Base-by-base conservation (phyloP, 106 monocot genomes). In the Phalaenopsis equestris region DNA sequence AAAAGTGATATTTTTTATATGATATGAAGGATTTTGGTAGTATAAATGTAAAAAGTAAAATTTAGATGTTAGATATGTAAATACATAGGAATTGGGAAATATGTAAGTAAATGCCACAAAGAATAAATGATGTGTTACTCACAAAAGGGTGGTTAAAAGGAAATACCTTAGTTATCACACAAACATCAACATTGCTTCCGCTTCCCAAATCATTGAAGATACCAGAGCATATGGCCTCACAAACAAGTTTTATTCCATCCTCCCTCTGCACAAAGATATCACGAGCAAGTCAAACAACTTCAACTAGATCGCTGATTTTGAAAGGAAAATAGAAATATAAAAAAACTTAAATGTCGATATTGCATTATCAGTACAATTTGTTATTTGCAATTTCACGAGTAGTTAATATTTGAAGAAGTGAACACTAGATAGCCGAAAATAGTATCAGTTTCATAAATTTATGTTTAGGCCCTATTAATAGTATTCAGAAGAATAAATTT, bases 171-270 rank as follows among this genome's bases (percentile, higher is more conserved):
- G 97, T 97, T 77, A 97, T 97, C 12, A 97, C 97, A 78, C 97
- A 97, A 68, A 97, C 86, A 85, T 97, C 97, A 49, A 97, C 94
- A 78, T 94, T 97, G 82, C 97, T 97, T 39, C 94, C 97, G 83
- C 97, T 94, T 7, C 94, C 97, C 78, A 97, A 84, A 43, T 97
- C 97, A 89, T 97, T 97, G 89, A 97, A 97, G 73, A 97, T 94
- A 56, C 97, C 93, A 81, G 94, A 90, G 77, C 94, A 94, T 37
- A 97, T 92, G 68, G 97, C 97, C 78, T 97, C 94, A 52, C 70
- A 43, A 0, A 97, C 97, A 68, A 97, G 81, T 46, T 87, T 75
- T 75, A 97, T 94, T 80, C 97, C 93, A 68, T 94, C 94, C 19
- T 94, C 94, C 78, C 85, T 90, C 93, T 96, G 81, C 73, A 84